These are phyloP conservation scores for Paraurostyla sp. DNA, from an alignment of 73 alveolate species.

Conservation along the genomic window DNA sequence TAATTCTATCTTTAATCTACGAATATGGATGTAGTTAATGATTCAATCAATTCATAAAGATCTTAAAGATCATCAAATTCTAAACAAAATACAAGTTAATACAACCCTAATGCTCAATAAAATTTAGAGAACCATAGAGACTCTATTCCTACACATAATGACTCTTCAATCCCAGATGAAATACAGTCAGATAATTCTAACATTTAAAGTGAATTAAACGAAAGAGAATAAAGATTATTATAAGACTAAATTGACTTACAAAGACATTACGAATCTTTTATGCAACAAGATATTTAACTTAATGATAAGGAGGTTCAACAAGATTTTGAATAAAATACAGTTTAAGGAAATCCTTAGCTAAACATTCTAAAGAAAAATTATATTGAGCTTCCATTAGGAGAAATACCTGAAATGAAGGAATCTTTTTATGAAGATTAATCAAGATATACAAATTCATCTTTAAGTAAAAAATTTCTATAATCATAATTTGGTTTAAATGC, in stretches of 20 bases:
- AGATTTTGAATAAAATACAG: background rate
- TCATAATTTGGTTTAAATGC: background rate
- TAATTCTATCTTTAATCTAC: background rate
- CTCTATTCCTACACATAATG: constrained; percentile 26
- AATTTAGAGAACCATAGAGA: background rate
- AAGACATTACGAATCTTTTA: background rate
- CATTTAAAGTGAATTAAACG: background rate
- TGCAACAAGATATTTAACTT: background rate
- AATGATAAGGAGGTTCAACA: background rate
- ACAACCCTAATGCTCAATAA: background rate
- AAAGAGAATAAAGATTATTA: background rate
- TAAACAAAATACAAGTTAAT: background rate
- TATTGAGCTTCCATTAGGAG: constrained; percentile 55
- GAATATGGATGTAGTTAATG: background rate
- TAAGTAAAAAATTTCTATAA: background rate
- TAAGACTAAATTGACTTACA: constrained; percentile 1
- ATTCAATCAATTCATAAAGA: background rate
- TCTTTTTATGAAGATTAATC: constrained; percentile 57
- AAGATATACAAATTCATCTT: constrained; percentile 33
- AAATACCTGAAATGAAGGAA: constrained; percentile 63
- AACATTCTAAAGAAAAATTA: constrained; percentile 37
- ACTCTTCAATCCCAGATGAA: constrained; percentile 21
- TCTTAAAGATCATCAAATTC: background rate
- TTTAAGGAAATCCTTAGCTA: background rate
- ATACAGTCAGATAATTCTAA: background rate